Base-by-base conservation (phyloP, 2,329 filamentous ascomycete genomes). In the Pyricularia grisea region DNA sequence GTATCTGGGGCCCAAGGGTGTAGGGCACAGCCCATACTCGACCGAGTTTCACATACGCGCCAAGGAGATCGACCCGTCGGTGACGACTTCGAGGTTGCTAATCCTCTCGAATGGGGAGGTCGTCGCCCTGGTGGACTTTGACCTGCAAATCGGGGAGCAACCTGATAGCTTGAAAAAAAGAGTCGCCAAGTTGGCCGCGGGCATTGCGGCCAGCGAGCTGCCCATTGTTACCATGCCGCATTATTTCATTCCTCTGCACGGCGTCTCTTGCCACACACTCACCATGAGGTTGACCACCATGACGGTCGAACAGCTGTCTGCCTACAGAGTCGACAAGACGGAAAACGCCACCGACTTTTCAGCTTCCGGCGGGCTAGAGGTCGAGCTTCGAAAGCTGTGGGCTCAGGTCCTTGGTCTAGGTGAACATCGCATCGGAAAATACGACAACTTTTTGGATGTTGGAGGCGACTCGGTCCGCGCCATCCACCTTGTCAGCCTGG, bases 401-500 rank as follows among this genome's bases (percentile, higher is more conserved):
- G 61, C 61, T 25, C 23, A 14, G 61, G 28, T 64, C 61, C 61
- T 64, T 5, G 25, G 28, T 25, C 14, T 30, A 30, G 61, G 4
- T 9, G 61, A 64, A 27, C n/a, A 30, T 14, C 61, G 12, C 30
- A 64, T 30, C 25, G 14, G 61, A 14, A 27, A 17, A 30, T 17
- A 64, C 14, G 61, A 64, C 72, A 86, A 83, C 76, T 88, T 89
- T 77, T 88, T 89, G 80, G 80, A 82, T 2, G 80, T 88, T 0
- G 86, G 87, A 0, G 87, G 87, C 25, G 86, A 88, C 75, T 88
- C 86, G 0, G 85, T 88, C 30, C 77, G 81, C 0, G 86, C 86
- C 1, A 90, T 89, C 85, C 87, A 85, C 73, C 77, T 89, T 0
- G 87, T 88, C 61, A 31, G 25, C 25, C 14, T 23, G 64, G 64